Base-by-base conservation (phyloP, 352 stramenopile species). In the Pseudoperonospora humuli region DNA sequence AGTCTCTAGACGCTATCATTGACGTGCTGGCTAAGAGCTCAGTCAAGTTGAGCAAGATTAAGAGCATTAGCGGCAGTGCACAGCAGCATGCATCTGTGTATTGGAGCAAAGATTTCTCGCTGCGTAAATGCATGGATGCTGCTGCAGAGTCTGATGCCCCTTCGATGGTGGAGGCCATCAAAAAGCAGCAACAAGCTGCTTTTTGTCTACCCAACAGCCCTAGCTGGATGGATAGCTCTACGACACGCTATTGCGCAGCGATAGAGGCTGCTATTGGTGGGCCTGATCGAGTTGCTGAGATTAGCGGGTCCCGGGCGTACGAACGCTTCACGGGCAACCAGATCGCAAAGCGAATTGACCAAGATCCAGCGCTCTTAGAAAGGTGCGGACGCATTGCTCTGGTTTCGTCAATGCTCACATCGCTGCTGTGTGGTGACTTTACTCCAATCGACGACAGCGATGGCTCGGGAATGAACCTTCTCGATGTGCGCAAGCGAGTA, bases 211-310 rank as follows among this genome's bases (percentile, higher is more conserved):
- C 68, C 15, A 72, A 87, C 38, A 77, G 80, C 3, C 78, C 81
- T 2, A 91, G 79, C 29, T 95, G 83, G 83, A 89, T 90, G 63
- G 81, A 95, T 51, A 86, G 67, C 56, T 86, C 66, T 19, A 92
- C 81, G n/a, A 65, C 54, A 0, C 34, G 28, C 28, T 78, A 75
- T 50, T 92, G 78, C 55, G 26, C 48, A 3, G 54, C 60, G 15
- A 47, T 92, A 14, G 80, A 95, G 40, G 33, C 33, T 20, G 64
- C 61, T 9, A 43, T 91, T 3, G 79, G 79, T 11, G 83, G 81
- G 3, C 37, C 70, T 21, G 53, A 70, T 18, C 61, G 54, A 6
- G 63, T 92, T 13, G 76, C 83, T 5, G 54, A 70, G 34, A 84
- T 88, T 31, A 88, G 70, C 26, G 83, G 80, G 5, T 93, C 77